Evolutionary conservation across 164 flowering plant genomes (phyloP).

Genomic region (Buxus sempervirens): DNA sequence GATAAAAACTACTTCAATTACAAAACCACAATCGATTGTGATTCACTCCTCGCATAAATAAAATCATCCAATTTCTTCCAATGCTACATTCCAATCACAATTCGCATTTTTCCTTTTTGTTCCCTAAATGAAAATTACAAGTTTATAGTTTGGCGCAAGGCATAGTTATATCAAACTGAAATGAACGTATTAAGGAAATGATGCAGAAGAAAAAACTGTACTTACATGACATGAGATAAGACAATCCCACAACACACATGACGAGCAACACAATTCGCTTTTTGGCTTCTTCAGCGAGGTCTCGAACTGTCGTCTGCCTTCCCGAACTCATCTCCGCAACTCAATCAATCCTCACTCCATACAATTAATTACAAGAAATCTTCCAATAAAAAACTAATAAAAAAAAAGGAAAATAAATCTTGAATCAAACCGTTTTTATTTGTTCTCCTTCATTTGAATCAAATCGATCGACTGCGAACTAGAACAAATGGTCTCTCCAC

Average conservation of each 20-base stretch:
- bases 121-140: too few species aligned
- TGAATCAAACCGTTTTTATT: constrained; percentile 7
- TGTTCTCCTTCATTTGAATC: not conserved
- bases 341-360: constrained; percentile 13
- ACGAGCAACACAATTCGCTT: constrained; percentile 72
- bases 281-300: constrained; percentile 94
- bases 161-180: not conserved
- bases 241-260: constrained; percentile 79
- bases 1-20: too few species aligned
- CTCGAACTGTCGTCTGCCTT: constrained; percentile 47
- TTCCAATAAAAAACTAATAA: constrained; percentile 1
- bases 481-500: not conserved
- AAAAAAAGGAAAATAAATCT: not conserved
- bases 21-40: too few species aligned
- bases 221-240: constrained; percentile 97
- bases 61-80: too few species aligned
- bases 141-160: too few species aligned
- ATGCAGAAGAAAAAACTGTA: not conserved
- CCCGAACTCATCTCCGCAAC: constrained; percentile 52
- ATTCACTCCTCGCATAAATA: too few species aligned
- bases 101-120: too few species aligned
- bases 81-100: too few species aligned
- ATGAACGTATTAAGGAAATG: not conserved
- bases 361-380: not conserved
- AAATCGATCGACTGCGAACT: not conserved